Conservation (phyloP, 2,329 filamentous ascomycete species). For the Cyphellophora europaea region DNA sequence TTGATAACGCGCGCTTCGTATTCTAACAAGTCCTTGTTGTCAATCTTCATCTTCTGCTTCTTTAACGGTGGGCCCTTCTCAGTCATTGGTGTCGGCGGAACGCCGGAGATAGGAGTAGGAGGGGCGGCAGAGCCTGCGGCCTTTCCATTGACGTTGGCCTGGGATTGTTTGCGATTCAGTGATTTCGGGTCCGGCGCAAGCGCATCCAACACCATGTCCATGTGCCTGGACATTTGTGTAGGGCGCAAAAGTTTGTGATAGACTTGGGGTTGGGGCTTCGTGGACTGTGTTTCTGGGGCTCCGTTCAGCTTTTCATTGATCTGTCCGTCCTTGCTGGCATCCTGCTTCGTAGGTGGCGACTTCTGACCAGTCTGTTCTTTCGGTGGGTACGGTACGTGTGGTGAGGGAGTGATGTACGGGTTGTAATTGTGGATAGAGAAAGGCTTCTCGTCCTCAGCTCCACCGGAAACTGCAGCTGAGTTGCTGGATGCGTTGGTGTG, state of each 20-base stretch:
- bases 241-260: conserved; percentile 77
- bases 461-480: conserved; percentile 43
- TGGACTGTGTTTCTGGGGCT: conserved; percentile 2
- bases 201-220: conserved; percentile 68
- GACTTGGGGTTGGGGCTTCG: conserved; percentile 45
- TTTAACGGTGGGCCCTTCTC: conserved; percentile 48
- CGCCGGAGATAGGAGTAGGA: conserved; percentile 54
- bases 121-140: conserved; percentile 41
- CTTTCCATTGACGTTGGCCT: conserved; percentile 30
- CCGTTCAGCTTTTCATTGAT: neutral
- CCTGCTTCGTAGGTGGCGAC: conserved; percentile 16
- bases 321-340: conserved; percentile 7
- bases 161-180: conserved; percentile 37
- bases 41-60: conserved; percentile 68
- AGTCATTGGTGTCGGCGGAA: conserved; percentile 54
- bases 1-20: conserved; percentile 70
- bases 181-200: conserved; percentile 54
- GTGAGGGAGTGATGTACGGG: conserved; percentile 79
- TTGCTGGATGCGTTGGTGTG: conserved; percentile 62
- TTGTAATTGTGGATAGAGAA: conserved; percentile 93
- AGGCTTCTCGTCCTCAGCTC: conserved; percentile 52
- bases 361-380: conserved; percentile 32
- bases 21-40: conserved; percentile 60
- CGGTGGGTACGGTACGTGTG: conserved; percentile 64
- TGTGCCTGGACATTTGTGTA: conserved; percentile 64